Evolutionary conservation across 2,329 filamentous ascomycete species (phyloP).

Genomic region (Emmonsiellopsis sp.): DNA sequence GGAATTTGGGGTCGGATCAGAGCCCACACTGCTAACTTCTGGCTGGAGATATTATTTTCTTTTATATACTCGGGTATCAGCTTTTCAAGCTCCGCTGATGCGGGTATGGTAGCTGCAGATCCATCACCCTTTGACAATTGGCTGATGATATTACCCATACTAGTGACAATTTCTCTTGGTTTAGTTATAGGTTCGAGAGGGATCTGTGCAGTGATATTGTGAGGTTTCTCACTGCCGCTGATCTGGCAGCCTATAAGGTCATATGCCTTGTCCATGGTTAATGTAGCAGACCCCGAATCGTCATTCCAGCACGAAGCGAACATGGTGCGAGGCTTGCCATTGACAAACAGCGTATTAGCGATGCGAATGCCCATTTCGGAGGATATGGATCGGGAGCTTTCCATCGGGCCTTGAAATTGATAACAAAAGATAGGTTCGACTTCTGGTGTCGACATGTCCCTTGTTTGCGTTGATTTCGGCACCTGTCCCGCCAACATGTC

Average conservation of each 20-base stretch:
- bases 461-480: constrained; percentile 18
- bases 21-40: constrained; percentile 33
- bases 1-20: constrained; percentile 20
- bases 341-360: constrained; percentile 33
- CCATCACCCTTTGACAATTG: constrained; percentile 25
- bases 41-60: constrained; percentile 27
- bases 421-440: constrained; percentile 21
- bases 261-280: constrained; percentile 17
- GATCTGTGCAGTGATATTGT: constrained; percentile 17
- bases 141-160: constrained; percentile 36
- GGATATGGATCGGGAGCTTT: constrained; percentile 5
- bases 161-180: constrained; percentile 28
- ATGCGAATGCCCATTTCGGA: constrained; percentile 31
- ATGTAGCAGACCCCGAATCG: constrained; percentile 13
- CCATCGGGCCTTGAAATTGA: constrained; percentile 12
- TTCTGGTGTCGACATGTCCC: constrained; percentile 22
- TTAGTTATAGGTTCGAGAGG: constrained; percentile 28
- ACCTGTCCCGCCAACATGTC: constrained; percentile 22
- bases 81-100: constrained; percentile 32
- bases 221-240: constrained; percentile 9
- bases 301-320: constrained; percentile 27
- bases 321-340: constrained; percentile 32
- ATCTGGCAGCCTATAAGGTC: constrained; percentile 26
- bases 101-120: constrained; percentile 25
- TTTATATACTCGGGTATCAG: constrained; percentile 31